Percentiles rank a stretch among this genome's conserved stretches.
These are phyloP conservation scores for Lizonia empirigonia DNA, from an alignment of 2,329 filamentous ascomycete species.

Conservation along the genomic window DNA sequence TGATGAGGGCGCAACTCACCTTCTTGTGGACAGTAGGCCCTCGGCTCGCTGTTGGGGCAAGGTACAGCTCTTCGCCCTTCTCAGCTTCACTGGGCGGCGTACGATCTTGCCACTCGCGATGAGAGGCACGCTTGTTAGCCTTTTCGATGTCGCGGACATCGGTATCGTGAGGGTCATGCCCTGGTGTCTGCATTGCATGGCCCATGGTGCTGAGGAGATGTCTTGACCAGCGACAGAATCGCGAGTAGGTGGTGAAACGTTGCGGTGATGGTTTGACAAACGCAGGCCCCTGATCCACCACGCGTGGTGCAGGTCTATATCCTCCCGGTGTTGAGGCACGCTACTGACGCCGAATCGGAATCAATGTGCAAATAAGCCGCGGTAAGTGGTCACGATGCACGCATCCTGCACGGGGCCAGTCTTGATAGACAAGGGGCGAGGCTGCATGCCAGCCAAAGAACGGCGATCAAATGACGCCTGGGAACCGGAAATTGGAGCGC, in stretches of 20 bases:
- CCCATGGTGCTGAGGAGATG: constrained; percentile 3
- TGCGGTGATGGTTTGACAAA: constrained; percentile 6
- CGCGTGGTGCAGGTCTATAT: constrained; percentile 13
- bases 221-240: neutral
- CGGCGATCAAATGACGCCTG: neutral
- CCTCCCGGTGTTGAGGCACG: constrained; percentile 2
- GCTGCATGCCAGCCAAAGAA: neutral
- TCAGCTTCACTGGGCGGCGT: constrained; percentile 29
- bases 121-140: neutral
- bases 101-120: constrained; percentile 21
- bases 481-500: constrained; percentile 1
- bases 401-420: neutral
- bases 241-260: constrained; percentile 8
- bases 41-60: constrained; percentile 19
- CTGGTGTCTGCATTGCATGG: constrained; percentile 17
- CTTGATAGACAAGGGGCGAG: constrained; percentile 1
- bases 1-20: constrained; percentile 9
- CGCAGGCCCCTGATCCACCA: constrained; percentile 1
- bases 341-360: neutral
- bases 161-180: constrained; percentile 12
- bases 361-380: constrained; percentile 9
- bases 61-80: constrained; percentile 18
- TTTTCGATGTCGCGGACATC: constrained; percentile 11
- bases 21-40: constrained; percentile 34
- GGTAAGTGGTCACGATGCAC: constrained; percentile 7